phyloP scores from a whole-genome alignment of 2,329 filamentous ascomycete genomes.

The Pseudopithomyces chartarum region DNA sequence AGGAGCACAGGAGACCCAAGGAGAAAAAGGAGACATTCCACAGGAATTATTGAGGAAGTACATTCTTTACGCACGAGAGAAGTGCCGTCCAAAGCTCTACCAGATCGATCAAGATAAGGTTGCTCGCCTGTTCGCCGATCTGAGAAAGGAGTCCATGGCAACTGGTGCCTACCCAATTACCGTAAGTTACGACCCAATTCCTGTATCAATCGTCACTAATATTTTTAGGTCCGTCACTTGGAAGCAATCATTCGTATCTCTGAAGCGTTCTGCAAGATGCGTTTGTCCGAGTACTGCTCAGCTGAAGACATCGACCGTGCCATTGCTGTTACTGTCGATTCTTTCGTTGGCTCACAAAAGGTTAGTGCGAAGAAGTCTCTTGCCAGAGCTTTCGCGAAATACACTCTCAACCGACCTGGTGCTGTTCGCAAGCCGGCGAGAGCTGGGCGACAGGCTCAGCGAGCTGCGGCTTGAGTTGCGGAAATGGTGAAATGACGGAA shows the following conservation, averaged over 20 bases:
- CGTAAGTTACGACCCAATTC: constrained; percentile 59
- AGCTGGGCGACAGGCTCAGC: constrained; percentile 33
- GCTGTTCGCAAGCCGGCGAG: constrained; percentile 40
- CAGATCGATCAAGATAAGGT: constrained; percentile 99
- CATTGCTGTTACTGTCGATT: constrained; percentile 95
- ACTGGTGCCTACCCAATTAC: constrained; percentile 98
- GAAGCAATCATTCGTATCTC: constrained; percentile 97
- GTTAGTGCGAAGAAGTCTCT: constrained; percentile 97
- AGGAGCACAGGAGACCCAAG: constrained; percentile 53
- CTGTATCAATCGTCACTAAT: constrained; percentile 16
- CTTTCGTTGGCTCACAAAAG: constrained; percentile 95
- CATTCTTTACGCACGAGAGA: constrained; percentile 91
- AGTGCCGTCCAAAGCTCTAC: constrained; percentile 88
- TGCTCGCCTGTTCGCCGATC: constrained; percentile 90
- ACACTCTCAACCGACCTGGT: constrained; percentile 59
- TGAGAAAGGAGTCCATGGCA: constrained; percentile 88
- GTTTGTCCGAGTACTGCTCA: constrained; percentile 93
- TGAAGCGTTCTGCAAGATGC: constrained; percentile 96
- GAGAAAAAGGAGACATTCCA: constrained; percentile 74
- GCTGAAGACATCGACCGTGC: constrained; percentile 92
- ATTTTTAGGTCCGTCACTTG: constrained; percentile 83
- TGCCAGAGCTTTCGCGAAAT: constrained; percentile 93
- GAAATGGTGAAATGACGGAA: constrained; percentile 4
- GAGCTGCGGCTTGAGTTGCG: constrained; percentile 26
- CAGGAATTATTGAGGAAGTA: constrained; percentile 94